Evolutionary conservation across 2,329 filamentous ascomycete genomes (phyloP).

Genomic region (Aspergillus sp.): DNA sequence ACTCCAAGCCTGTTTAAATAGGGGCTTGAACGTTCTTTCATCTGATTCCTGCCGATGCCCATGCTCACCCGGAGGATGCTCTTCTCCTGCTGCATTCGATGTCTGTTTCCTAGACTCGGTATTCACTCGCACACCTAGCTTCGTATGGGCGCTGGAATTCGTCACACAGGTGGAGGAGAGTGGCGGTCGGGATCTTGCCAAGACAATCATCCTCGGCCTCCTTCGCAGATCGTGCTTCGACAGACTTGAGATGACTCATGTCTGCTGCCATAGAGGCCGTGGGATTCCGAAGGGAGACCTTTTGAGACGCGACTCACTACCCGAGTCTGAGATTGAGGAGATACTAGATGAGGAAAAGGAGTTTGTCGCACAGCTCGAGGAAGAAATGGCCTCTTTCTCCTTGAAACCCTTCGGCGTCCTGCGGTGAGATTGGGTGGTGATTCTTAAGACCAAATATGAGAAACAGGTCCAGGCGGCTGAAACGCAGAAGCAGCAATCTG

Average conservation of each 20-base stretch:
- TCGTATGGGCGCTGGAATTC: background rate
- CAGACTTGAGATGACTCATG: background rate
- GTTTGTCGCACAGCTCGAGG: background rate
- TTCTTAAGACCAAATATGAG: no score
- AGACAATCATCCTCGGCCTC: background rate
- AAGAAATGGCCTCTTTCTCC: background rate
- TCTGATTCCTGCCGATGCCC: background rate
- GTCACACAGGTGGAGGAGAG: background rate
- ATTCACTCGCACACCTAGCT: background rate
- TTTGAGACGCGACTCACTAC: background rate
- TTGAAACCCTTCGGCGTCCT: no score
- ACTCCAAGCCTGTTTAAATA: background rate
- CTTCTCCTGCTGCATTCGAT: background rate
- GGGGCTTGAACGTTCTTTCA: background rate
- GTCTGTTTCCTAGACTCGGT: background rate
- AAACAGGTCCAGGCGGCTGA: no score
- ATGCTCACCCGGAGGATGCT: background rate
- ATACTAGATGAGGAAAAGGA: background rate
- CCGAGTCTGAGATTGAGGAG: background rate
- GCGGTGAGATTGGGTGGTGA: no score
- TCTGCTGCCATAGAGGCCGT: background rate
- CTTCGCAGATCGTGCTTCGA: slow-evolving; percentile 1
- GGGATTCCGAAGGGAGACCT: background rate
- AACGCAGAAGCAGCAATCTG: no score
- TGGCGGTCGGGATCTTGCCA: background rate